phyloP scores from a whole-genome alignment of 179 eudicot species.

The Pouteria campechiana region DNA sequence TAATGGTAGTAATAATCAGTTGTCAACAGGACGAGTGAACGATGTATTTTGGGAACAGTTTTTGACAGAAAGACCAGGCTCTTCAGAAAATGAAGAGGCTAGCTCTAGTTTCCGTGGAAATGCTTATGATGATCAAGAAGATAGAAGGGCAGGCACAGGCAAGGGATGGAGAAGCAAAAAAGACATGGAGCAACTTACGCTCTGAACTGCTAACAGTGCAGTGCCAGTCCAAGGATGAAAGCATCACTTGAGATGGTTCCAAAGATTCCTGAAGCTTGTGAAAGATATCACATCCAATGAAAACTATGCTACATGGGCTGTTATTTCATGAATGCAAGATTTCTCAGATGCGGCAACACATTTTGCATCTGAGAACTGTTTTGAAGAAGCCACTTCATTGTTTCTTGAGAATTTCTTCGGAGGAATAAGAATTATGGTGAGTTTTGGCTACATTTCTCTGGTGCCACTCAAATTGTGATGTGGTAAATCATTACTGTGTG shows the following conservation, averaged over 20 bases:
- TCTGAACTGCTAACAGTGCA: slow-evolving; percentile 19
- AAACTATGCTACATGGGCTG: not conserved
- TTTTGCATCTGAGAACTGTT: not conserved
- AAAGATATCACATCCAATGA: not conserved
- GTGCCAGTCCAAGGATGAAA: too few relatives aligned
- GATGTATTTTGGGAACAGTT: slow-evolving; percentile 98
- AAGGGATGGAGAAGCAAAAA: slow-evolving; percentile 40
- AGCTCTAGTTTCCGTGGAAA: slow-evolving; percentile 46
- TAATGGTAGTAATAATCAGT: too few relatives aligned
- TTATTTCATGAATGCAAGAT: not conserved
- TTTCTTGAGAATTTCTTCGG: too few relatives aligned
- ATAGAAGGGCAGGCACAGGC: slow-evolving; percentile 38
- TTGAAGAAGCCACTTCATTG: not conserved
- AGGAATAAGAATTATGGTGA: too few relatives aligned
- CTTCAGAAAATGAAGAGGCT: slow-evolving; percentile 70
- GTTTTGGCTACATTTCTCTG: too few relatives aligned
- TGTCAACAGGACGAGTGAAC: slow-evolving; percentile 60
- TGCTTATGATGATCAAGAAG: slow-evolving; percentile 48
- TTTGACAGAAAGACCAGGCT: slow-evolving; percentile 81
- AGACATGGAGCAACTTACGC: slow-evolving; percentile 60
- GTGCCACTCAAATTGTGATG: too few relatives aligned
- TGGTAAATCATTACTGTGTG: too few relatives aligned
- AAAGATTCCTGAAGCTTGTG: too few relatives aligned
- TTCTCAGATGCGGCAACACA: not conserved
- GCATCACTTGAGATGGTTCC: too few relatives aligned